These are phyloP conservation scores for Bothia castanella DNA, from an alignment of 1,284 basidiomycete genomes.

Conservation along the genomic window DNA sequence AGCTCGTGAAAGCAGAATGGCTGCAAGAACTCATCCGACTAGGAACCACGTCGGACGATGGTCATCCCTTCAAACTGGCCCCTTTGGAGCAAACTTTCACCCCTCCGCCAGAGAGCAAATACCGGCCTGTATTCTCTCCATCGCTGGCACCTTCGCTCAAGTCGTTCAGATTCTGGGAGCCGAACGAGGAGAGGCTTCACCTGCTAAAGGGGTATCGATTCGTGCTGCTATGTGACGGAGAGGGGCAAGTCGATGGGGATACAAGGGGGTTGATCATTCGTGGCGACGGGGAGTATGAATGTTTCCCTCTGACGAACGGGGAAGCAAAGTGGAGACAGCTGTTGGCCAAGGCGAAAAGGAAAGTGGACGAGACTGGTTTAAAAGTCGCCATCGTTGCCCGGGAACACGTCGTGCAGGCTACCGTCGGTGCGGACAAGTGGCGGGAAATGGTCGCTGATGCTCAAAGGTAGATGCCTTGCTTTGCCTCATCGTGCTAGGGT, in stretches of 20 bases:
- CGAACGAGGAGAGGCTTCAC: slow-evolving; percentile 53
- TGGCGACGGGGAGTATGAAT: slow-evolving; percentile 57
- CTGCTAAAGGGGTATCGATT: slow-evolving; percentile 54
- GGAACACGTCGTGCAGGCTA: slow-evolving; percentile 41
- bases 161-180: slow-evolving; percentile 56
- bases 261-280: slow-evolving; percentile 50
- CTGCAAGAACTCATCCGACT: slow-evolving; percentile 52
- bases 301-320: slow-evolving; percentile 50
- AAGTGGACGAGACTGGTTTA: slow-evolving; percentile 39
- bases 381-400: slow-evolving; percentile 53
- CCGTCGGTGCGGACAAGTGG: slow-evolving; percentile 52
- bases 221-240: slow-evolving; percentile 54
- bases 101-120: slow-evolving; percentile 51
- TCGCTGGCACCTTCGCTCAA: slow-evolving; percentile 47
- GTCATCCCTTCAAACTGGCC: slow-evolving; percentile 33
- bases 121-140: slow-evolving; percentile 52
- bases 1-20: slow-evolving; percentile 64
- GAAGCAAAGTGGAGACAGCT: slow-evolving; percentile 47
- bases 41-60: slow-evolving; percentile 36
- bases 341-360: slow-evolving; percentile 48
- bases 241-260: slow-evolving; percentile 44
- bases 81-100: slow-evolving; percentile 49
- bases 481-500: not conserved
- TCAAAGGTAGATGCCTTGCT: slow-evolving; percentile 40
- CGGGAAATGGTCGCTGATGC: slow-evolving; percentile 47